A percentile compares a stretch with the other conserved stretches of the same genome.
Evolutionary conservation across 306 rosid species (phyloP).

Genomic region (Cicer bijugum): DNA sequence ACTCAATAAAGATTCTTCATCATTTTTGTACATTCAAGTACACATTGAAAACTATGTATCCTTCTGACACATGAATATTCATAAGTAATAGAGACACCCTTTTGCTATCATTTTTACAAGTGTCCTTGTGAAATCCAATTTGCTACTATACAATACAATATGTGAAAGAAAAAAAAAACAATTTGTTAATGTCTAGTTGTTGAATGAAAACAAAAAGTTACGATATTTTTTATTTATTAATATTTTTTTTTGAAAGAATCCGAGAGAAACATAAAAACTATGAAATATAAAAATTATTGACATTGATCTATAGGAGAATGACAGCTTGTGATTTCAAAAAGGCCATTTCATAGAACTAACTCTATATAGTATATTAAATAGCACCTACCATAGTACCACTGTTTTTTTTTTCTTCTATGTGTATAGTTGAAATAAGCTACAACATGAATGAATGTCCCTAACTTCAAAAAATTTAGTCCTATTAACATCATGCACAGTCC

Average conservation of each 20-base stretch:
- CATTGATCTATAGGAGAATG: slow-evolving; percentile 59
- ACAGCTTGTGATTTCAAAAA: slow-evolving; percentile 49
- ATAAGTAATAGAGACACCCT: slow-evolving; percentile 26
- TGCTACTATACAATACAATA: background rate
- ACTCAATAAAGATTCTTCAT: slow-evolving; percentile 42
- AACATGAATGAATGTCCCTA: slow-evolving; percentile 50
- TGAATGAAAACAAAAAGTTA: slow-evolving; percentile 50
- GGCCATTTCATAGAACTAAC: slow-evolving; percentile 45
- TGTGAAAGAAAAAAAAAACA: background rate
- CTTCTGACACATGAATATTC: slow-evolving; percentile 52
- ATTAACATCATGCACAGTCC: slow-evolving; percentile 64
- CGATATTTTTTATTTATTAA: slow-evolving; percentile 3
- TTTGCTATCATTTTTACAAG: slow-evolving; percentile 40
- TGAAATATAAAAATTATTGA: slow-evolving; percentile 47
- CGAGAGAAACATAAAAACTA: slow-evolving; percentile 40
- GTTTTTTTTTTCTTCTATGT: slow-evolving; percentile 20
- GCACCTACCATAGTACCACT: slow-evolving; percentile 34
- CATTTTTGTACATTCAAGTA: slow-evolving; percentile 47
- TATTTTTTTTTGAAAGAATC: slow-evolving; percentile 49
- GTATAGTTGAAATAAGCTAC: slow-evolving; percentile 26
- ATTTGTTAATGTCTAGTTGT: slow-evolving; percentile 29
- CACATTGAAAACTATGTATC: slow-evolving; percentile 40
- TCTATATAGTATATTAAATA: slow-evolving; percentile 45
- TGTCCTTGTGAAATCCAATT: slow-evolving; percentile 46
- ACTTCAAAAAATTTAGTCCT: slow-evolving; percentile 47